Evolutionary conservation across 305 asterid genomes (phyloP), one percentile per base, ranked within the genome.

Genomic region (Coffea humblotiana): DNA sequence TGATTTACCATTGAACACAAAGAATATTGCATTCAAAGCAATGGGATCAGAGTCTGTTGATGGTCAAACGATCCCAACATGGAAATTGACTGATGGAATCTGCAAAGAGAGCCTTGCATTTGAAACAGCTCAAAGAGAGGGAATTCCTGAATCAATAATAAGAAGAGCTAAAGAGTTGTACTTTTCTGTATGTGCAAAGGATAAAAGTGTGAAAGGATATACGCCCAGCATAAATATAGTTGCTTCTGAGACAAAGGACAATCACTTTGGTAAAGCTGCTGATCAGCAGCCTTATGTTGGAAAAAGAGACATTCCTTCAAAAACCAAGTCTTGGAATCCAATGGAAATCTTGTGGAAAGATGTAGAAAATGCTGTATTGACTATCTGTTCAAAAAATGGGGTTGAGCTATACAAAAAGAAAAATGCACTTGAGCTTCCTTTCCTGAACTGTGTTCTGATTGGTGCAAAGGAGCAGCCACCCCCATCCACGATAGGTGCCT

Each of bases 91-190:
- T 2, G 96, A 92, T 6, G 98, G 98, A 63, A 82, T 91, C 66
- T 94, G 98, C 86, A 88, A 88, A 88, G 98, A 94, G 86, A 92
- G 97, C 84, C 94, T 94, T 77, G 98, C 98, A 71, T 96, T 96
- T 84, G 98, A 96, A 90, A 96, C 98, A 48, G 99, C 99, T 79
- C 90, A 76, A 78, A 90, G 95, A 76, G 99, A 96, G 86, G 99
- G 99, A 43, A 85, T 94, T 77, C 98, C 98, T 1, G 83, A 83
- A 71, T 82, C 88, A 67, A 76, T 96, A 68, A 92, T 96, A 81
- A 85, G 40, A 77, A 85, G 98, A 87, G 98, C 98, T 1, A 90
- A 88, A 83, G 94, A 92, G 75, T 75, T 94, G 79, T 94, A 94
- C 72, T 76, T 51, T 79, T 87, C 96, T n/a, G 94, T 85, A 72